Percentiles rank a stretch among this genome's conserved stretches.
Evolutionary conservation across 75 land plant species (phyloP).

Genomic region (Picea glauca): DNA sequence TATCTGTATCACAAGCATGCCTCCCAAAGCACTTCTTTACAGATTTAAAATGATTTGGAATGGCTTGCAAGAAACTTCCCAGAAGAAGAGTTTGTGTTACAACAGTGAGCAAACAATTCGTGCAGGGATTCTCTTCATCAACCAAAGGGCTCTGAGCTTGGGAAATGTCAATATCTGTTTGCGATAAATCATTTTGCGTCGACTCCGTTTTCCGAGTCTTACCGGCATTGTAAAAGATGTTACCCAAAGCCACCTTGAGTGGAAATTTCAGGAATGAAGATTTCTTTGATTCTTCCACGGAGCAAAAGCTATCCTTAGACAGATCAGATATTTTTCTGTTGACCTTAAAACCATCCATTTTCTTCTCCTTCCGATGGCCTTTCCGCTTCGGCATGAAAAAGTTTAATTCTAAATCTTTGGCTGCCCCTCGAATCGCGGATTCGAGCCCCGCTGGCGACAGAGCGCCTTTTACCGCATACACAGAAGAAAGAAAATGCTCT

Average conservation of each 20-base stretch:
- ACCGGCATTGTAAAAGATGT: background rate
- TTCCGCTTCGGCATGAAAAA: background rate
- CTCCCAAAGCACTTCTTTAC: constrained; percentile 37
- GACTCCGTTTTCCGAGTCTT: constrained; percentile 4
- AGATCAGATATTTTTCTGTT: background rate
- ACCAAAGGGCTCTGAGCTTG: background rate
- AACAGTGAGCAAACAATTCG: constrained; percentile 36
- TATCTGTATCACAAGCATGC: constrained; percentile 5
- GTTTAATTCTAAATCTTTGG: constrained; percentile 29
- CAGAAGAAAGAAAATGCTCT: background rate
- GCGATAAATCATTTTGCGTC: background rate
- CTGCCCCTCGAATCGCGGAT: constrained; percentile 25
- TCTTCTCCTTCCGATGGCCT: background rate
- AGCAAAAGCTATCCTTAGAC: background rate
- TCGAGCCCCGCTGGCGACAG: constrained; percentile 15
- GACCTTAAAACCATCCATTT: background rate
- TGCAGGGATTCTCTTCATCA: constrained; percentile 23
- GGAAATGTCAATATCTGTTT: constrained; percentile 1
- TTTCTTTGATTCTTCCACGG: constrained; percentile 6
- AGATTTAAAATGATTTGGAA: constrained; percentile 30
- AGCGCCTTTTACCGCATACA: background rate
- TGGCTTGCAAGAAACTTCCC: constrained; percentile 24
- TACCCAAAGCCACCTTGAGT: background rate
- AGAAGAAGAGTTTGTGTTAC: constrained; percentile 32
- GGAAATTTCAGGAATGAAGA: background rate